Evolutionary conservation across 179 eudicot genomes (phyloP).

Genomic region (Carnegiea gigantea): DNA sequence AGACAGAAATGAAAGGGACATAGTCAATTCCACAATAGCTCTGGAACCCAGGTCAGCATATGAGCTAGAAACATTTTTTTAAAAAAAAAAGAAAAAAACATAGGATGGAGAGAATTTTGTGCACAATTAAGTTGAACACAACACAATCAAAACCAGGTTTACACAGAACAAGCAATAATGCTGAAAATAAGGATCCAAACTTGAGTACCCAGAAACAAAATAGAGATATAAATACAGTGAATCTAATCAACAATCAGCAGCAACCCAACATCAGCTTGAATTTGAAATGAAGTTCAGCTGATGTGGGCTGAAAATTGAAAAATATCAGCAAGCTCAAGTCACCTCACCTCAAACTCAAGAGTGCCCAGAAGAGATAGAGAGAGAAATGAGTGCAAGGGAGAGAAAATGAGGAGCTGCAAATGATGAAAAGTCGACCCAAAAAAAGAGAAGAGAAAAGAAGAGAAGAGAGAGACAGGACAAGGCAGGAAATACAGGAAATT

Average conservation of each 20-base stretch:
- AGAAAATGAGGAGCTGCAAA: background rate
- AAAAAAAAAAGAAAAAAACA: background rate
- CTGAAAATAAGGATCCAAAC: constrained; percentile 18
- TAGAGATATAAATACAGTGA: background rate
- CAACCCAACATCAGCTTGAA: background rate
- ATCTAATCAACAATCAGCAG: background rate
- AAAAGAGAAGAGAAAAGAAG: background rate
- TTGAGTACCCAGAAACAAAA: constrained; percentile 21
- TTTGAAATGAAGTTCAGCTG: background rate
- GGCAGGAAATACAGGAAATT: background rate
- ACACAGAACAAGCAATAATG: background rate
- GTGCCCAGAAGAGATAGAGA: constrained; percentile 12
- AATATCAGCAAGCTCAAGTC: constrained; percentile 12
- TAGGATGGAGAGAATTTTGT: background rate
- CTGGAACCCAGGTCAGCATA: constrained; percentile 7
- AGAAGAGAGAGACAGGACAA: constrained; percentile 13
- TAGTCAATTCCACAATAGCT: background rate
- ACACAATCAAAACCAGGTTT: background rate
- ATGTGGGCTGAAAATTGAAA: background rate
- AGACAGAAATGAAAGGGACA: background rate
- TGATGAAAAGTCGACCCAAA: constrained; percentile 25
- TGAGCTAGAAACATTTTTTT: background rate
- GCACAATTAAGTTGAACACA: background rate
- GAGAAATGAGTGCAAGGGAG: background rate
- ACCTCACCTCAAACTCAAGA: constrained; percentile 12